Evolutionary conservation across 2,329 filamentous ascomycete species (phyloP).

Genomic region (Sarocladiaceae sp.): DNA sequence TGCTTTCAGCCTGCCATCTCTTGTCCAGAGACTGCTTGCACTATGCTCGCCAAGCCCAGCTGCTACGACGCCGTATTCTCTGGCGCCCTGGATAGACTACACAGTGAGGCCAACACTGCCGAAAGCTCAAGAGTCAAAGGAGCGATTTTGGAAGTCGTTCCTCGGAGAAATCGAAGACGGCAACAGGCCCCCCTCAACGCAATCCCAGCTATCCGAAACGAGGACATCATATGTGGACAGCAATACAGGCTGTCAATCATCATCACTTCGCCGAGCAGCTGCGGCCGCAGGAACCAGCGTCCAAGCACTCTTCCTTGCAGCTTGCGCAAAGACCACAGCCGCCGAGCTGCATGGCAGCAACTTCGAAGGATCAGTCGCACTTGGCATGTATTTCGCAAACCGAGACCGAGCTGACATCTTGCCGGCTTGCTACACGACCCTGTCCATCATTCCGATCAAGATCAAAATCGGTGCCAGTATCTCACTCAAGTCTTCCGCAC

Average conservation of each 20-base stretch:
- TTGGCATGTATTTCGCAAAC: slow-evolving; percentile 84
- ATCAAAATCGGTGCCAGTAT: slow-evolving; percentile 31
- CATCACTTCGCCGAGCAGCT: not conserved
- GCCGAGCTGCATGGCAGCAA: not conserved
- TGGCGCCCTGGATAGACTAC: slow-evolving; percentile 24
- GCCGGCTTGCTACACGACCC: slow-evolving; percentile 58
- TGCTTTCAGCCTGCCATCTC: slow-evolving; percentile 66
- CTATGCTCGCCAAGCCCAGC: slow-evolving; percentile 11
- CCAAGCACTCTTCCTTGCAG: slow-evolving; percentile 73
- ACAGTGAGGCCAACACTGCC: slow-evolving; percentile 12
- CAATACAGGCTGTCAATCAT: not conserved
- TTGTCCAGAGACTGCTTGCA: slow-evolving; percentile 45
- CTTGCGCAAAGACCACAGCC: slow-evolving; percentile 50
- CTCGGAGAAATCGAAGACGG: slow-evolving; percentile 17
- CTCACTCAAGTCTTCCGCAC: not conserved
- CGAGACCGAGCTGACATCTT: slow-evolving; percentile 51
- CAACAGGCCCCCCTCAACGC: too few species aligned
- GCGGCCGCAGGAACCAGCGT: slow-evolving; percentile 35
- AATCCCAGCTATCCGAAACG: not conserved
- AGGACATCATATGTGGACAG: not conserved
- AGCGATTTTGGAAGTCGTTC: slow-evolving; percentile 39
- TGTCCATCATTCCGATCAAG: slow-evolving; percentile 73
- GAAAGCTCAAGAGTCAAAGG: slow-evolving; percentile 15
- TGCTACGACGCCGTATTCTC: not conserved
- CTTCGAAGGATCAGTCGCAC: slow-evolving; percentile 36